phyloP scores from a whole-genome alignment of 2,329 filamentous ascomycete genomes.

The Catunica adiposa region DNA sequence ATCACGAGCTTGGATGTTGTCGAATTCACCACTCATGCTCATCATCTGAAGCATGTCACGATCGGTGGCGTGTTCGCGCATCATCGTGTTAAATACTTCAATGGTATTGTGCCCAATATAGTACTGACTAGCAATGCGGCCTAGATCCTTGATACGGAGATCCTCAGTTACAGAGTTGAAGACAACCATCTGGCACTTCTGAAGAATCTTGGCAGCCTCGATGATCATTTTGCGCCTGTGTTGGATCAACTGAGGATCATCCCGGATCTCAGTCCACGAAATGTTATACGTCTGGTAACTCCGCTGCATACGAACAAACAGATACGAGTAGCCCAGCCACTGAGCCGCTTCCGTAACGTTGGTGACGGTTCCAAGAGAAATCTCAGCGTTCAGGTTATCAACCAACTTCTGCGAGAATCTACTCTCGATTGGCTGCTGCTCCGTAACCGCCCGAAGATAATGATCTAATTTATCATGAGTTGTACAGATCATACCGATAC shows the following conservation, averaged over 20 bases:
- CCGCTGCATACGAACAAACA: slow-evolving; percentile 90
- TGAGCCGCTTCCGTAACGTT: slow-evolving; percentile 86
- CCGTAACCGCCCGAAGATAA: slow-evolving; percentile 82
- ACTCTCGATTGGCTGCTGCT: slow-evolving; percentile 96
- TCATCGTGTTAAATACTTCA: slow-evolving; percentile 91
- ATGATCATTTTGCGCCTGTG: slow-evolving; percentile 73
- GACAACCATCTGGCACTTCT: slow-evolving; percentile 96
- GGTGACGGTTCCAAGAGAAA: slow-evolving; percentile 84
- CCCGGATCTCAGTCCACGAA: slow-evolving; percentile 75
- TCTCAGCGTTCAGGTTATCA: slow-evolving; percentile 92
- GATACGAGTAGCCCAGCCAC: slow-evolving; percentile 95
- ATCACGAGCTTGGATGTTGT: slow-evolving; percentile 87
- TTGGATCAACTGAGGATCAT: slow-evolving; percentile 78
- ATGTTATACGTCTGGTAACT: slow-evolving; percentile 90
- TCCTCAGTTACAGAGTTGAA: slow-evolving; percentile 80
- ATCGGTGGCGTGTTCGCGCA: slow-evolving; percentile 71
- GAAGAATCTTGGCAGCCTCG: slow-evolving; percentile 70
- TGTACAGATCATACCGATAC: slow-evolving; percentile 96
- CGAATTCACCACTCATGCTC: slow-evolving; percentile 92
- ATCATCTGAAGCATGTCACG: slow-evolving; percentile 93
- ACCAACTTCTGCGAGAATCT: slow-evolving; percentile 85
- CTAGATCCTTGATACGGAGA: slow-evolving; percentile 83
- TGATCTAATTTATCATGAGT: slow-evolving; percentile 85
- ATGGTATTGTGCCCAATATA: slow-evolving; percentile 90
- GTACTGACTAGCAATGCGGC: slow-evolving; percentile 90